phyloP scores from a whole-genome alignment of 371 early-diverging fungal genomes.

The Mortierella sp. region DNA sequence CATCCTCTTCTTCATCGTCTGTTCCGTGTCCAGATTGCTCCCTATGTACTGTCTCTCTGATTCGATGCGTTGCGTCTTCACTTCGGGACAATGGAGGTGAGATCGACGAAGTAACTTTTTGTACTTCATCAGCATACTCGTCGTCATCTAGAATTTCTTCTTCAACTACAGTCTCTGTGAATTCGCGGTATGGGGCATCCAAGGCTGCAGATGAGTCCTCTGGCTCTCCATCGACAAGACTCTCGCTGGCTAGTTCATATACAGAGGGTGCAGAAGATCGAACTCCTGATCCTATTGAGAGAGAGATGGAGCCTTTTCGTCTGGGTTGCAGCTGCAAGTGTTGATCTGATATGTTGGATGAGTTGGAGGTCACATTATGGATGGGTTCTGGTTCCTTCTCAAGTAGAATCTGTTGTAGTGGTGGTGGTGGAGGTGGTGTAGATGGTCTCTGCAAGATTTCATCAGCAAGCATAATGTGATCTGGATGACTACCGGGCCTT shows the following conservation, averaged over 20 bases:
- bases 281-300: slow-evolving; percentile 29
- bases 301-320: slow-evolving; percentile 25
- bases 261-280: slow-evolving; percentile 46
- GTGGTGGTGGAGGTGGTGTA: slow-evolving; percentile 14
- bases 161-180: slow-evolving; percentile 38
- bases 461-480: slow-evolving; percentile 33
- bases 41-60: not conserved
- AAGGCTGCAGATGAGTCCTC: not conserved
- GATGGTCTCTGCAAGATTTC: slow-evolving; percentile 42
- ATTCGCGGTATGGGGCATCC: slow-evolving; percentile 16
- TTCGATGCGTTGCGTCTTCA: too few species aligned
- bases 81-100: not conserved
- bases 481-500: slow-evolving; percentile 38
- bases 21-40: not conserved
- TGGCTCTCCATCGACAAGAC: slow-evolving; percentile 9
- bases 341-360: slow-evolving; percentile 7
- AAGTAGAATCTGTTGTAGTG: not conserved
- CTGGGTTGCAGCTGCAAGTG: slow-evolving; percentile 5
- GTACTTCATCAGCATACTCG: slow-evolving; percentile 24
- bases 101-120: slow-evolving; percentile 10
- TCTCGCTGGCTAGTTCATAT: slow-evolving; percentile 49
- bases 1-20: slow-evolving; percentile 30
- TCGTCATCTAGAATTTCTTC: slow-evolving; percentile 39
- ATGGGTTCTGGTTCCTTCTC: slow-evolving; percentile 33
- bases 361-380: not conserved